phyloP scores from a whole-genome alignment of 2,329 filamentous ascomycete genomes.

The Claviceps purpurea region DNA sequence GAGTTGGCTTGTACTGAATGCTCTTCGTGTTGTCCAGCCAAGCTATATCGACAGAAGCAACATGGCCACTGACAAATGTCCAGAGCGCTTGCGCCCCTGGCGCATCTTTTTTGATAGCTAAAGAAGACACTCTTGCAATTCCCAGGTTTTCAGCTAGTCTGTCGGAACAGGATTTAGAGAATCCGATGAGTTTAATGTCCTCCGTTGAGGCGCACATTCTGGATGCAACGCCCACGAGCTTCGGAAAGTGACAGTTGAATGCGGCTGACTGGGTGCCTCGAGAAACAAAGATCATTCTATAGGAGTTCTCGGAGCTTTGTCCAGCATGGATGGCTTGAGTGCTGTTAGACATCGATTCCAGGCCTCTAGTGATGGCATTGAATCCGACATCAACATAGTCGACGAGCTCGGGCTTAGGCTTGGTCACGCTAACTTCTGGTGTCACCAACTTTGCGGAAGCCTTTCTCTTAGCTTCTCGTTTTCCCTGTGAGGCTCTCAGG shows the following conservation, averaged over 20 bases:
- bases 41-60: slow-evolving; percentile 35
- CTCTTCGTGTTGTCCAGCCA: slow-evolving; percentile 31
- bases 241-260: slow-evolving; percentile 47
- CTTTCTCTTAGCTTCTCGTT: slow-evolving; percentile 38
- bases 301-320: slow-evolving; percentile 14
- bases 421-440: slow-evolving; percentile 5
- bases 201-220: slow-evolving; percentile 22
- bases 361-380: slow-evolving; percentile 45
- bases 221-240: slow-evolving; percentile 39
- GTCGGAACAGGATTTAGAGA: slow-evolving; percentile 46
- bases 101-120: slow-evolving; percentile 44
- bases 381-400: slow-evolving; percentile 50
- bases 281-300: slow-evolving; percentile 43
- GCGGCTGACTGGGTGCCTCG: slow-evolving; percentile 42
- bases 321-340: neutral
- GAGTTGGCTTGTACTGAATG: slow-evolving; percentile 17
- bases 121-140: slow-evolving; percentile 49
- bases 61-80: slow-evolving; percentile 38
- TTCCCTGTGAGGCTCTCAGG: slow-evolving; percentile 45
- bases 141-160: slow-evolving; percentile 43
- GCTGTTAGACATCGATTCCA: slow-evolving; percentile 31
- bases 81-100: slow-evolving; percentile 44
- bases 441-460: slow-evolving; percentile 7
- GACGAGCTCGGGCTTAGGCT: slow-evolving; percentile 36
- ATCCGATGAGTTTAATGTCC: slow-evolving; percentile 44